phyloP scores from a whole-genome alignment of 2,329 filamentous ascomycete genomes.

The Orbilia blumenaviensis region DNA sequence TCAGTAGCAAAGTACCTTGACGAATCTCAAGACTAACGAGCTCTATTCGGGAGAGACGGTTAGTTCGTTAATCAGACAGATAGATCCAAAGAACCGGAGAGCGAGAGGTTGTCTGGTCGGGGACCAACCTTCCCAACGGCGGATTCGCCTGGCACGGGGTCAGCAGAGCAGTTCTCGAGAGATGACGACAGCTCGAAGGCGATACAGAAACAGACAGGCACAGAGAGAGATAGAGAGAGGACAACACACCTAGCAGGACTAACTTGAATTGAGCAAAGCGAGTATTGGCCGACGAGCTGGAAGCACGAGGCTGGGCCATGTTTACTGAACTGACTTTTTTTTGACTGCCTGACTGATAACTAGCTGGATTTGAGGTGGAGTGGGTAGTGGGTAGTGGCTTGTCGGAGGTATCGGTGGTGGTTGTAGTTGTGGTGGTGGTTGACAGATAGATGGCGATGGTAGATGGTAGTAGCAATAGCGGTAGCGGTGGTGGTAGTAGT shows the following conservation, averaged over 20 bases:
- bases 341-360: too few relatives aligned
- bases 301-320: slow-evolving; percentile 72
- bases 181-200: too few relatives aligned
- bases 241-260: slow-evolving; percentile 81
- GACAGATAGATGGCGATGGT: neutral
- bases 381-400: neutral
- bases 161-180: slow-evolving; percentile 53
- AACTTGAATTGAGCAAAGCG: slow-evolving; percentile 99
- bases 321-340: too few relatives aligned
- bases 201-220: too few relatives aligned
- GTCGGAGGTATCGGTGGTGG: neutral
- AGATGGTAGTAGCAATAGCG: neutral
- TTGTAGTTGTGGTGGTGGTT: too few relatives aligned
- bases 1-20: slow-evolving; percentile 73
- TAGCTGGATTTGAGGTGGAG: too few relatives aligned
- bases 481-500: neutral
- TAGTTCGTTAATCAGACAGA: neutral
- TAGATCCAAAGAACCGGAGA: neutral
- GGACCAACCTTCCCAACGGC: slow-evolving; percentile 89
- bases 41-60: slow-evolving; percentile 68
- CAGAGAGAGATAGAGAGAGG: neutral
- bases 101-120: neutral
- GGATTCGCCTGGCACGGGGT: slow-evolving; percentile 77
- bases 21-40: slow-evolving; percentile 96
- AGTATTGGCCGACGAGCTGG: slow-evolving; percentile 78